phyloP scores from a whole-genome alignment of 2,329 filamentous ascomycete genomes.

The Rutstroemia sp. region DNA sequence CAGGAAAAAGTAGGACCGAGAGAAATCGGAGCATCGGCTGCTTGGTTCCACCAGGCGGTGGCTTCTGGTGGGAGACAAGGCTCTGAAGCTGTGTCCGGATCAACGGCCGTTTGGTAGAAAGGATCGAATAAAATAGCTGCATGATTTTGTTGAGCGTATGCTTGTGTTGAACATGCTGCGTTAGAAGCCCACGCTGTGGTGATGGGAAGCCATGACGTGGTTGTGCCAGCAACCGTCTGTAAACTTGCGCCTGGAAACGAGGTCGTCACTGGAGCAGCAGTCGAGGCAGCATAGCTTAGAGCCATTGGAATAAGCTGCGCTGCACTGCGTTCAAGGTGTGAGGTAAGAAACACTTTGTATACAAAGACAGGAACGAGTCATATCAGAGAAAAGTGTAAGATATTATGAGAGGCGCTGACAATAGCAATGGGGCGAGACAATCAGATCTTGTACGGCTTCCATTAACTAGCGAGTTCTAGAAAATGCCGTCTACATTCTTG shows the following conservation, averaged over 20 bases:
- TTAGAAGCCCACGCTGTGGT: neutral
- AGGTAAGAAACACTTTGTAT: too few relatives aligned
- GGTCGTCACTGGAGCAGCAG: too few relatives aligned
- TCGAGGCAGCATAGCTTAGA: too few relatives aligned
- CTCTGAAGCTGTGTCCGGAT: neutral
- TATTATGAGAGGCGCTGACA: too few relatives aligned
- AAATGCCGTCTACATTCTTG: too few relatives aligned
- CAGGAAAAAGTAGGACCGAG: slow-evolving; percentile 2
- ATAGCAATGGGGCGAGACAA: too few relatives aligned
- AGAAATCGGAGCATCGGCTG: neutral
- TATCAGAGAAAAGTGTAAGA: too few relatives aligned
- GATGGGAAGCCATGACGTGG: slow-evolving; percentile 5
- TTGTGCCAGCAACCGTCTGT: neutral
- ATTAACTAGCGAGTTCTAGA: too few relatives aligned
- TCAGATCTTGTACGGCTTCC: too few relatives aligned
- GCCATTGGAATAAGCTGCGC: too few relatives aligned
- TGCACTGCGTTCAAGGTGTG: too few relatives aligned
- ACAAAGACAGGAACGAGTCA: too few relatives aligned
- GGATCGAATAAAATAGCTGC: neutral
- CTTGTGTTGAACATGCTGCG: neutral
- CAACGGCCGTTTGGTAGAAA: neutral
- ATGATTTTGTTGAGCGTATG: neutral
- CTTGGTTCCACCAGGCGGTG: slow-evolving; percentile 1
- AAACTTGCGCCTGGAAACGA: neutral
- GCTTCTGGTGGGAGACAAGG: slow-evolving; percentile 2